Evolutionary conservation across 2,329 filamentous ascomycete species (phyloP), one percentile per base, ranked within the genome.

Genomic region (Sporothrix sp.): DNA sequence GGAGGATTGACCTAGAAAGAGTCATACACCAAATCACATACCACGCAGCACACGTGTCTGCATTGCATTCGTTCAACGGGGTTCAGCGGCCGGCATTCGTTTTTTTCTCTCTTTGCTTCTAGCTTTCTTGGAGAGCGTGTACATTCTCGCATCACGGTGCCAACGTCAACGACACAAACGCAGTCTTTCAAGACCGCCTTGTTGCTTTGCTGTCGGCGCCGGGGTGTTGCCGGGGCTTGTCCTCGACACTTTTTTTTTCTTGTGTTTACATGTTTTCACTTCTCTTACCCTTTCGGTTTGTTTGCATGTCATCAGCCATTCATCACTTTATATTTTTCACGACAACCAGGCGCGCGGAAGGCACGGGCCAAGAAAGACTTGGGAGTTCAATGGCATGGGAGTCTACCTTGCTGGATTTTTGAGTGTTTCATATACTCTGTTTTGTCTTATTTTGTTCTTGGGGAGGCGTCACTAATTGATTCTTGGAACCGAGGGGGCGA

Each of bases 31-130:
- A 42, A 35, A 36, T 18, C 32, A 45, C 42, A 33, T 47, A 44
- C 46, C 35, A 39, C 37, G 27, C 37, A 33, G 28, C 48, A 45
- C 50, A 30, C 50, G 39, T 51, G 39, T 42, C 45, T 37, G 33
- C 38, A 51, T 56, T 56, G 52, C 54, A 56, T 56, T 56, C 54
- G 54, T 48, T 56, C 40, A 37, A 44, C n/a, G 37, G 44, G 50
- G 51, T 46, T 50, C 47, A 47, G 48, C 48, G 48, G 39, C 25
- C 33, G 32, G 48, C 32, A 35, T 45, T 38, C 14, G n/a, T 44
- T 48, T 45, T 37, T 39, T 37, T 52, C 38, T 48, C 23, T 48
- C 28, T 37, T 36, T 20, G 11, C 37, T n/a, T 21, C 25, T 33
- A 48, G 20, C 30, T 33, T 30, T 46, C 44, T 48, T 30, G n/a